phyloP scores from a whole-genome alignment of 495 filamentous ascomycete genomes.

The Hypoxylon perforatum region DNA sequence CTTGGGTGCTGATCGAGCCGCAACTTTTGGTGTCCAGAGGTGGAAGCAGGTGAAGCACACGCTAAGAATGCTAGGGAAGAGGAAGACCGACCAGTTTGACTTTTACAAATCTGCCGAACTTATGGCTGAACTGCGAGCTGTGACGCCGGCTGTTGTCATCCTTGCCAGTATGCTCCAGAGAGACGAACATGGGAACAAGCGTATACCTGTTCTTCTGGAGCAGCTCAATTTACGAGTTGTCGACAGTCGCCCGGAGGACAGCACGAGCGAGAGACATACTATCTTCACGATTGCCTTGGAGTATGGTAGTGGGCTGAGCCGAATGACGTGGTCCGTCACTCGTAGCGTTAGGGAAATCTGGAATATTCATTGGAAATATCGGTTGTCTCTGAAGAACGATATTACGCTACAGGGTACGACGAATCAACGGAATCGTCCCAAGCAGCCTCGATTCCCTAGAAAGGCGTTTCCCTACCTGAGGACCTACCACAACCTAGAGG shows the following conservation, averaged over 20 bases:
- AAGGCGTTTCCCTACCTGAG: conserved; percentile 93
- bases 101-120: conserved; percentile 95
- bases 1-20: conserved; percentile 70
- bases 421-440: conserved; percentile 64
- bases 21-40: conserved; percentile 82
- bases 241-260: conserved; percentile 73
- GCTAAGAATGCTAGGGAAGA: conserved; percentile 82
- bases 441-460: conserved; percentile 88
- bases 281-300: conserved; percentile 93
- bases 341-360: conserved; percentile 88
- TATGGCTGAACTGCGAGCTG: conserved; percentile 93
- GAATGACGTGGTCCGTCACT: conserved; percentile 97
- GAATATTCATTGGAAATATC: conserved; percentile 93
- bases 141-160: conserved; percentile 89
- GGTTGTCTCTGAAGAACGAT: conserved; percentile 80
- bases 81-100: conserved; percentile 87
- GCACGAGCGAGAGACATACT: conserved; percentile 79
- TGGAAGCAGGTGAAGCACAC: conserved; percentile 90
- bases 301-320: conserved; percentile 92
- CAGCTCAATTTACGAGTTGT: conserved; percentile 90
- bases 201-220: conserved; percentile 93
- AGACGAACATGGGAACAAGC: conserved; percentile 93
- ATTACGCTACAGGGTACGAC: conserved; percentile 68
- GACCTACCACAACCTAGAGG: conserved; percentile 81
- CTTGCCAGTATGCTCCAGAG: conserved; percentile 96